A percentile compares a stretch with the other conserved stretches of the same genome.
phyloP scores from a whole-genome alignment of 345 rosid genomes.

The Noccaea bulbosa region DNA sequence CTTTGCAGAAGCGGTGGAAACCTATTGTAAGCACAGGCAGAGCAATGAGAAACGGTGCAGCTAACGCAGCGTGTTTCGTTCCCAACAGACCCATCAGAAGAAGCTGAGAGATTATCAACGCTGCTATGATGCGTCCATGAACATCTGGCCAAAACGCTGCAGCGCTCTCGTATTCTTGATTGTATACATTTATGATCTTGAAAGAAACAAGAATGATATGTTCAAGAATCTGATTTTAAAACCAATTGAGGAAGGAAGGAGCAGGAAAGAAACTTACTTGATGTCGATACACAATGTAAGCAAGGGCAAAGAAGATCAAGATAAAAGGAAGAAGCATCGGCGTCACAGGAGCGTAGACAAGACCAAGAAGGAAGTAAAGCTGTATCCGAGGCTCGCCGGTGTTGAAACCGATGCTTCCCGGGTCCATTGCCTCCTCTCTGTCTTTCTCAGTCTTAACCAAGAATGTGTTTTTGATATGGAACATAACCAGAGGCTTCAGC shows the following conservation, averaged over 20 bases:
- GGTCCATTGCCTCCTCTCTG: conserved; percentile 94
- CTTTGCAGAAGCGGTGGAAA: conserved; percentile 75
- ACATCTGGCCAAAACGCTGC: conserved; percentile 99
- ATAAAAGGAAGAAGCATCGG: conserved; percentile 91
- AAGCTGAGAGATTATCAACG: conserved; percentile 79
- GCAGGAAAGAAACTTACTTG: conserved; percentile 58
- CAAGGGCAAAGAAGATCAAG: conserved; percentile 77
- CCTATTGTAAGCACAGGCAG: conserved; percentile 82
- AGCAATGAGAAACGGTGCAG: conserved; percentile 82
- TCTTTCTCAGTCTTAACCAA: conserved; percentile 98
- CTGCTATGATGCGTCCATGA: conserved; percentile 70
- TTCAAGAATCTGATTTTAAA: conserved; percentile 7
- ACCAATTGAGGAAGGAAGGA: conserved; percentile 10
- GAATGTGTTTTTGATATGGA: conserved; percentile 85
- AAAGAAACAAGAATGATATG: neutral
- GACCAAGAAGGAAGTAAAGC: conserved; percentile 88
- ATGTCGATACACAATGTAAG: conserved; percentile 85
- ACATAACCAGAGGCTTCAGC: conserved; percentile 82
- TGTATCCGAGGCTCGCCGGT: conserved; percentile 92
- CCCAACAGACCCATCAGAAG: conserved; percentile 79
- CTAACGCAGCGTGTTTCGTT: conserved; percentile 63
- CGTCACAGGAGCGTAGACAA: conserved; percentile 88
- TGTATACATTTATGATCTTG: conserved; percentile 92
- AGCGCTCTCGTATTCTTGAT: conserved; percentile 90
- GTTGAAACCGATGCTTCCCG: conserved; percentile 90